phyloP scores from a whole-genome alignment of 495 filamentous ascomycete genomes.

The Staphylotrichum tortipilum region DNA sequence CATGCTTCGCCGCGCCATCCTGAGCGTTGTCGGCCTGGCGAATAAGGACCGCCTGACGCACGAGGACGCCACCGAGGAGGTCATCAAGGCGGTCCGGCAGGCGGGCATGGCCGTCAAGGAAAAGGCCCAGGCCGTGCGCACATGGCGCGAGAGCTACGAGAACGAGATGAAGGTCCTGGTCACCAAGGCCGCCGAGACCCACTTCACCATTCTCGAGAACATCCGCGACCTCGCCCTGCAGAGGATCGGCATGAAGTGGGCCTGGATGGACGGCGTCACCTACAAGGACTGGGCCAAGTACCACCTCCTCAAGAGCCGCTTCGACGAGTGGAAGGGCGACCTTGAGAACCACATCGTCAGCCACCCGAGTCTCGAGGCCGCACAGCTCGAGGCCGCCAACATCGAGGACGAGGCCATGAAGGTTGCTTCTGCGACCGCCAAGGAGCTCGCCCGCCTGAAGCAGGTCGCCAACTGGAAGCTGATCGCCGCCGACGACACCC shows the following conservation, averaged over 20 bases:
- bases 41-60: slow-evolving; percentile 35
- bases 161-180: slow-evolving; percentile 59
- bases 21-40: slow-evolving; percentile 48
- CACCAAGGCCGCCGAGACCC: slow-evolving; percentile 65
- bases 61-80: slow-evolving; percentile 52
- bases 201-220: slow-evolving; percentile 70
- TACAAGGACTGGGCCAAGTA: slow-evolving; percentile 96
- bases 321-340: slow-evolving; percentile 77
- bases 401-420: slow-evolving; percentile 71
- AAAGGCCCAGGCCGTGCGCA: slow-evolving; percentile 69
- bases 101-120: slow-evolving; percentile 70
- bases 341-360: slow-evolving; percentile 62
- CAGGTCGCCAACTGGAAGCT: slow-evolving; percentile 83
- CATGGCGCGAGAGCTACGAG: slow-evolving; percentile 70
- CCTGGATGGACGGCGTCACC: slow-evolving; percentile 88
- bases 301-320: slow-evolving; percentile 70
- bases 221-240: slow-evolving; percentile 85
- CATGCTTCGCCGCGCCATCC: slow-evolving; percentile 58
- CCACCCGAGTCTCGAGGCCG: slow-evolving; percentile 63
- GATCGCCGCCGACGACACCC: slow-evolving; percentile 59
- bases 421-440: slow-evolving; percentile 69
- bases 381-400: slow-evolving; percentile 56
- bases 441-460: slow-evolving; percentile 76
- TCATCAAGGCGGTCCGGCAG: slow-evolving; percentile 55
- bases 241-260: slow-evolving; percentile 96